Evolutionary conservation across 1,284 basidiomycete genomes (phyloP).

Genomic region (Gomphus bonarii): DNA sequence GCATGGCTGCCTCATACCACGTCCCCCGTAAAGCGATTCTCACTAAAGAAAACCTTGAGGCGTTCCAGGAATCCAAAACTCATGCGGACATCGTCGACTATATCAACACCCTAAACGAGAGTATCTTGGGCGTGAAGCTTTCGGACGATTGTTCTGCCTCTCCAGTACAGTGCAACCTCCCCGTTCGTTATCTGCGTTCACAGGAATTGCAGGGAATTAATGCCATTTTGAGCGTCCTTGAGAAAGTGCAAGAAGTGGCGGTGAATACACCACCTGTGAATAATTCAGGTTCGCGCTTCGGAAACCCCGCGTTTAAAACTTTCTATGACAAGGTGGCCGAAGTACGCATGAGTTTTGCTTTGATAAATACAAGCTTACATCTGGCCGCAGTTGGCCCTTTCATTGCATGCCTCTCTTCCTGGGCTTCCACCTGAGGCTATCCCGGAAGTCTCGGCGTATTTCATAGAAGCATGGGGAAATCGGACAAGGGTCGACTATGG

Average conservation of each 20-base stretch:
- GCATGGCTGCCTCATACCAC: slow-evolving; percentile 5
- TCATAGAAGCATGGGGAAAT: slow-evolving; percentile 88
- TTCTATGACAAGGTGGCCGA: slow-evolving; percentile 80
- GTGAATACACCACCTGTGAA: slow-evolving; percentile 76
- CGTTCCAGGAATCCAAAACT: slow-evolving; percentile 73
- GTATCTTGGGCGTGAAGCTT: slow-evolving; percentile 71
- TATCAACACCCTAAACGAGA: slow-evolving; percentile 68
- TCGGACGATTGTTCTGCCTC: slow-evolving; percentile 50
- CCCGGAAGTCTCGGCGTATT: slow-evolving; percentile 69
- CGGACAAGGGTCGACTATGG: slow-evolving; percentile 93
- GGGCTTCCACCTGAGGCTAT: slow-evolving; percentile 48
- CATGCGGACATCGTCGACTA: slow-evolving; percentile 65
- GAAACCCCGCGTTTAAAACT: slow-evolving; percentile 91
- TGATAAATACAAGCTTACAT: not conserved
- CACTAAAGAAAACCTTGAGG: slow-evolving; percentile 65
- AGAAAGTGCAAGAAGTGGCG: slow-evolving; percentile 59
- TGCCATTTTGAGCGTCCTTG: slow-evolving; percentile 54
- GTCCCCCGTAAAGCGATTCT: slow-evolving; percentile 66
- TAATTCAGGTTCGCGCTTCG: slow-evolving; percentile 88
- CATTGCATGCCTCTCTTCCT: slow-evolving; percentile 48
- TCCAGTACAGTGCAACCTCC: slow-evolving; percentile 33
- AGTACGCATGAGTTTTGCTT: slow-evolving; percentile 31
- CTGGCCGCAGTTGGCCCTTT: slow-evolving; percentile 29
- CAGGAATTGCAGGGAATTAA: slow-evolving; percentile 42
- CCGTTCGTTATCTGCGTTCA: not conserved